Conservation (phyloP, 2,329 filamentous ascomycete genomes). For the Diplocarpon mali region DNA sequence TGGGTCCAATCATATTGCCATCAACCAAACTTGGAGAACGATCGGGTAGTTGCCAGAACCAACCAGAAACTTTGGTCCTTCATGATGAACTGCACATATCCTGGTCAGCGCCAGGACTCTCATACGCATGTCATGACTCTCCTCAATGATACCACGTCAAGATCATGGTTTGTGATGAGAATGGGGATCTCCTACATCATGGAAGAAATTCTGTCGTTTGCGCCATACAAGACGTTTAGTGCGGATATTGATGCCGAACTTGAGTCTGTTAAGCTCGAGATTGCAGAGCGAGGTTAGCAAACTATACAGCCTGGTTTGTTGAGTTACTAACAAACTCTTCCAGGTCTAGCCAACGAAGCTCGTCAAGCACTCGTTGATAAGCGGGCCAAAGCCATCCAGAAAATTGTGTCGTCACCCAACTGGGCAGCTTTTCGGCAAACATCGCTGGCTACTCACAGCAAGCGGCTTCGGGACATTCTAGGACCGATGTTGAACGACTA, state of each 20-base stretch:
- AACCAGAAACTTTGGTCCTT: conserved; percentile 29
- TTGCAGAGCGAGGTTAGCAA: conserved; percentile 23
- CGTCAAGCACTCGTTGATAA: conserved; percentile 30
- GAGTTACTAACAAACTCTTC: neutral
- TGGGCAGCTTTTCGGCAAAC: conserved; percentile 21
- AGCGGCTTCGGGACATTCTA: conserved; percentile 33
- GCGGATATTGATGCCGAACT: conserved; percentile 19
- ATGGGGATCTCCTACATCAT: conserved; percentile 30
- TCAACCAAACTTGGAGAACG: conserved; percentile 14
- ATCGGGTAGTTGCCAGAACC: conserved; percentile 15
- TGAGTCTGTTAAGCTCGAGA: conserved; percentile 12
- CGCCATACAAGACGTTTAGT: conserved; percentile 28
- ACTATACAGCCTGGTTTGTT: conserved; percentile 2
- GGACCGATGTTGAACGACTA: conserved; percentile 32
- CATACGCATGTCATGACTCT: conserved; percentile 27
- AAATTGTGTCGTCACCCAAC: conserved; percentile 29
- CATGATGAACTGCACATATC: conserved; percentile 27
- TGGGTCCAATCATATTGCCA: conserved; percentile 24
- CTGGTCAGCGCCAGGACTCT: conserved; percentile 23
- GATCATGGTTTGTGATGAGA: conserved; percentile 30
- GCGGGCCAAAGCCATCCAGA: conserved; percentile 29
- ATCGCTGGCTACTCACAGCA: conserved; percentile 16
- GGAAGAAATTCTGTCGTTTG: conserved; percentile 26
- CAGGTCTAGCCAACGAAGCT: conserved; percentile 15
- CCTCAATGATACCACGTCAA: conserved; percentile 24